A percentile compares a stretch with the other conserved stretches of the same genome.
Conservation (phyloP, 768 basidiomycete species). For the Cantharellus anzutake region DNA sequence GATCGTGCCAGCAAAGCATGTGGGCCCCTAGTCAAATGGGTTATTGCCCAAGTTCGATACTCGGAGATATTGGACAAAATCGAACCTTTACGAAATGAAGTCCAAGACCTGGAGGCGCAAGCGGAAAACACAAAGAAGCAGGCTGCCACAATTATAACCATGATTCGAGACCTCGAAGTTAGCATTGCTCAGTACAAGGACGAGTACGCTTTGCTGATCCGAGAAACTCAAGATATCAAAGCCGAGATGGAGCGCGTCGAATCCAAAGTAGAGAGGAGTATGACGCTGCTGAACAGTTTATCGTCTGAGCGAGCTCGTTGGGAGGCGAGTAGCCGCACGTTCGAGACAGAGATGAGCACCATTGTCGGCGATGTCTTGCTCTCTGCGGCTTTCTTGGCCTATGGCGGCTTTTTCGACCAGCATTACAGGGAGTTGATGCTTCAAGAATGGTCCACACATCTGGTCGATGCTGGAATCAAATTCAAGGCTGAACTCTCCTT, state of each 20-base stretch:
- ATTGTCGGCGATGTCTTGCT: conserved; percentile 93
- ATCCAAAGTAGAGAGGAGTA: conserved; percentile 89
- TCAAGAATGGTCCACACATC: conserved; percentile 85
- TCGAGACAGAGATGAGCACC: conserved; percentile 96
- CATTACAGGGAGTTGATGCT: conserved; percentile 94
- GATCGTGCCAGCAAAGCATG: conserved; percentile 93
- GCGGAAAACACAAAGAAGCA: conserved; percentile 93
- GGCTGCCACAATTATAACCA: conserved; percentile 71
- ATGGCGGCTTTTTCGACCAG: conserved; percentile 97
- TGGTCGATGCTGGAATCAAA: conserved; percentile 74
- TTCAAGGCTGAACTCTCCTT: conserved; percentile 86
- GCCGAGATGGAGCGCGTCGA: conserved; percentile 95
- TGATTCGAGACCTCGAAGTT: conserved; percentile 80
- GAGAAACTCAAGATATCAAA: conserved; percentile 94
- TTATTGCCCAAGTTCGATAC: conserved; percentile 86
- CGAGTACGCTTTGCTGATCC: conserved; percentile 91
- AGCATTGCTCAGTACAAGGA: conserved; percentile 92
- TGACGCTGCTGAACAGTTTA: conserved; percentile 83
- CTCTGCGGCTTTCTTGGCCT: conserved; percentile 91
- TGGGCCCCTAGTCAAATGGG: conserved; percentile 97
- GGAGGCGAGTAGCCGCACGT: conserved; percentile 87
- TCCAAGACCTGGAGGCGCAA: conserved; percentile 78
- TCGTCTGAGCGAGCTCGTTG: conserved; percentile 89
- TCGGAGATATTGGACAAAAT: conserved; percentile 96
- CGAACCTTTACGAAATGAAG: conserved; percentile 89